Base-by-base conservation (phyloP, 108 stramenopile genomes). In the Thalassiosira profunda region DNA sequence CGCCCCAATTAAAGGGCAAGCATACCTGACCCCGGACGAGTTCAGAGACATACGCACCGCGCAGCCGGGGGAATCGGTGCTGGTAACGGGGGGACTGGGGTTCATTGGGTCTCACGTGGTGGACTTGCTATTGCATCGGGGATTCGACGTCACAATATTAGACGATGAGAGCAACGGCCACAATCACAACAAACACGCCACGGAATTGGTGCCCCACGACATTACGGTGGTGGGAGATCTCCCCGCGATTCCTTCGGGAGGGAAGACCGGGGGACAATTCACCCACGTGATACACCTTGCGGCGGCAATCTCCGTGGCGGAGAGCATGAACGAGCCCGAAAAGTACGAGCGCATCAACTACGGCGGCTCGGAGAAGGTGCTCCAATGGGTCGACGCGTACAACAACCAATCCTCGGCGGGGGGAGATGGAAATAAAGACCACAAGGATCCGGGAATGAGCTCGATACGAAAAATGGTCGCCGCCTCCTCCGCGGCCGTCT, bases 41-140 rank as follows among this genome's bases (percentile, higher is more conserved):
- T 76, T 67, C 31, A 35, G 28, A 18, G 74, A 45, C 14, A 55
- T 76, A 21, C 76, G 76, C 9, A 24, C 29, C 24, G 62, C 76
- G 12, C 26, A 42, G 10, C 62, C 70, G 1, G 8, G 43, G 6
- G 79, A 83, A 37, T 54, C 59, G 15, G 91, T 94, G 18, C 70
- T 95, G 28, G 77, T 95, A 28, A 95, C 94, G 0, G 94, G 94
- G 9, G 94, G 84, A 11, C 82, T 90, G 12, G 94, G 94, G 3
- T 95, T 95, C 70, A 90, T 95, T 21, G 94, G 94, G 0, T 78
- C 77, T 43, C 86, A 88, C 76, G 84, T 87, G 0, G 84, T 76
- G 21, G 79, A 87, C 17, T 30, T 63, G 33, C 70, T 94, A 7
- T 70, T 94, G 33, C 63, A 56, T 6, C 82, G 93, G n/a, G 93